Evolutionary conservation across 2,329 filamentous ascomycete species (phyloP).

Genomic region (Lecanicillium sp.): DNA sequence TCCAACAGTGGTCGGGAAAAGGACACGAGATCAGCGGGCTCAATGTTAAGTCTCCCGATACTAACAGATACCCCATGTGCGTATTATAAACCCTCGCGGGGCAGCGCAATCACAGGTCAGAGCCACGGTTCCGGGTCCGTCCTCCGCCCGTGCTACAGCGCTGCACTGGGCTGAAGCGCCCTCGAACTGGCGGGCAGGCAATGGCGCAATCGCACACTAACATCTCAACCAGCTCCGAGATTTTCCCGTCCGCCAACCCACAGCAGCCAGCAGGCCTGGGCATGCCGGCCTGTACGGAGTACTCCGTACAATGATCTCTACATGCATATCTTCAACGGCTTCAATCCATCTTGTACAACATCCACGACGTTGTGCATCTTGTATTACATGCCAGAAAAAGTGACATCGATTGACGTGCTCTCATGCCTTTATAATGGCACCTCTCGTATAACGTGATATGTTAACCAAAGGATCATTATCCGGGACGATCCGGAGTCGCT

Average conservation of each 20-base stretch:
- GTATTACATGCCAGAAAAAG: no score
- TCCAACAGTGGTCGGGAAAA: not conserved
- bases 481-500: no score
- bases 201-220: conserved; percentile 11
- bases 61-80: not conserved
- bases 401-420: no score
- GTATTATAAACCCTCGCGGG: not conserved
- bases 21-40: not conserved
- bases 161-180: not conserved
- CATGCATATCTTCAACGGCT: no score
- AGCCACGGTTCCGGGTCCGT: conserved; percentile 1
- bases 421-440: no score
- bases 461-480: no score
- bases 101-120: conserved; percentile 4
- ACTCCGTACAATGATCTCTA: no score
- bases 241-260: conserved; percentile 1
- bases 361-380: no score
- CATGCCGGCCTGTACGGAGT: no score
- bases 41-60: not conserved
- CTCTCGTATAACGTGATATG: no score
- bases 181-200: not conserved
- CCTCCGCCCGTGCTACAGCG: not conserved
- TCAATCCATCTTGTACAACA: no score
- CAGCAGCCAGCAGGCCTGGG: no score
- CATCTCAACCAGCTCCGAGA: not conserved